These are phyloP conservation scores for Silene vulgaris DNA, from an alignment of 179 eudicot species.

Conservation along the genomic window DNA sequence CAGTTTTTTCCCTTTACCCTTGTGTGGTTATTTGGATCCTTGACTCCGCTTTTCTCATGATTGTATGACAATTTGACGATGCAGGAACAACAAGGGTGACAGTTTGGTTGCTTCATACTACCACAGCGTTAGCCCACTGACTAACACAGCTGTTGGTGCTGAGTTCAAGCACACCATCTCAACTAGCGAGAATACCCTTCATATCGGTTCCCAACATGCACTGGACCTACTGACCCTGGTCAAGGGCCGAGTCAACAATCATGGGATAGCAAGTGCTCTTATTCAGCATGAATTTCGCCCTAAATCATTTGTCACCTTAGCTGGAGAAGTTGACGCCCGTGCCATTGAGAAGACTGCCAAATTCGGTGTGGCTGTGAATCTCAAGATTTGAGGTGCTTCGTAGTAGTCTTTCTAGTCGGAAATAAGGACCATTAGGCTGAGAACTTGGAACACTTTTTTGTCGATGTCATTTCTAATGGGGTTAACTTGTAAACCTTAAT, in stretches of 20 bases:
- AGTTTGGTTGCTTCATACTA: slow-evolving; percentile 69
- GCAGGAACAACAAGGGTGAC: slow-evolving; percentile 76
- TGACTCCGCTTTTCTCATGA: not conserved
- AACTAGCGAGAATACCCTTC: slow-evolving; percentile 69
- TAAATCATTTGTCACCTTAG: slow-evolving; percentile 65
- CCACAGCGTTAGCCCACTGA: slow-evolving; percentile 71
- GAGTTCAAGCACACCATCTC: slow-evolving; percentile 84
- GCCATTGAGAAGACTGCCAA: slow-evolving; percentile 90
- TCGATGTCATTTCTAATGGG: not conserved
- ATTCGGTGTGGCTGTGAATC: slow-evolving; percentile 73
- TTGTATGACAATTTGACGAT: slow-evolving; percentile 10
- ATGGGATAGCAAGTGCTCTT: slow-evolving; percentile 77
- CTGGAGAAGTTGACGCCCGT: slow-evolving; percentile 89
- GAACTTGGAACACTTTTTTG: slow-evolving; percentile 7
- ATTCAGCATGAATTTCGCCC: slow-evolving; percentile 93
- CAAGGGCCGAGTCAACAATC: slow-evolving; percentile 76
- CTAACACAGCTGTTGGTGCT: slow-evolving; percentile 87
- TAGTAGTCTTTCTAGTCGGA: not conserved
- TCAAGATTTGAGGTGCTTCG: slow-evolving; percentile 42
- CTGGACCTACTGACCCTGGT: slow-evolving; percentile 72
- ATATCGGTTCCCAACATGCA: slow-evolving; percentile 74
- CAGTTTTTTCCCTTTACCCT: too few species aligned
- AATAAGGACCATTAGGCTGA: slow-evolving; percentile 32
- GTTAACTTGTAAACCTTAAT: too few species aligned
- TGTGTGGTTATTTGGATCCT: not conserved